Base-by-base conservation (phyloP, 2,329 filamentous ascomycete species). In the Colletotrichum spinosum region DNA sequence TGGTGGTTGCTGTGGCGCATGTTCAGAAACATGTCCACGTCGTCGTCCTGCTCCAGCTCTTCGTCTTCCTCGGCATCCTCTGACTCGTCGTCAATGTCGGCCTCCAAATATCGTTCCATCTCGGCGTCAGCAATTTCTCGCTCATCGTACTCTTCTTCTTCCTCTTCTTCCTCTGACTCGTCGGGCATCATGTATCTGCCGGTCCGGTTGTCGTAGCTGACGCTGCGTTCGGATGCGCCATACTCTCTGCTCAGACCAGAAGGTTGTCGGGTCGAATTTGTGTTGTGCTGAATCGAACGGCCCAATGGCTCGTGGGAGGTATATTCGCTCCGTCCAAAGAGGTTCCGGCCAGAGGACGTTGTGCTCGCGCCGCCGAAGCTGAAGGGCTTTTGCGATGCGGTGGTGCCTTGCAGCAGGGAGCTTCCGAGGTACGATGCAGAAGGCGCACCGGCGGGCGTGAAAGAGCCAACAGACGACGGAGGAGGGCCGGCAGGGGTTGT, bases 371-470 rank as follows among this genome's bases (percentile, higher is more conserved):
- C 71, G n/a, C 78, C 78, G 59, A 82, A 82, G 64, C 72, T 78
- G 15, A 76, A 74, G 0, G 81, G 71, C 51, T 80, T 83, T 15
- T 75, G 75, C 39, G 75, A 74, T 25, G 25, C 25, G 42, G 75
- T 74, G 70, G 77, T 76, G 48, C 76, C 80, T 52, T 79, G 80
- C 76, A 84, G 77, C 57, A 86, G 80, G 42, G 85, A 87, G 75
- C 84, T 86, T 60, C 84, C 82, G 42, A 88, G 74, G 70, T 80
- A 87, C 11, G 83, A 84, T 37, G 80, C 83, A 25, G 86, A 84
- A 0, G 86, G 86, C 13, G 85, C 84, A 60, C 86, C 86, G 13
- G 80, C 79, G 2, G 86, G 85, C 1, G 85, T 87, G 74, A 87
- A 87, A 48, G 84, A 86, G 5, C 81, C 81, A 8, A 80, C 79